Base-by-base conservation (phyloP, 148 eudicot species). In the Chenopodium suecicum region DNA sequence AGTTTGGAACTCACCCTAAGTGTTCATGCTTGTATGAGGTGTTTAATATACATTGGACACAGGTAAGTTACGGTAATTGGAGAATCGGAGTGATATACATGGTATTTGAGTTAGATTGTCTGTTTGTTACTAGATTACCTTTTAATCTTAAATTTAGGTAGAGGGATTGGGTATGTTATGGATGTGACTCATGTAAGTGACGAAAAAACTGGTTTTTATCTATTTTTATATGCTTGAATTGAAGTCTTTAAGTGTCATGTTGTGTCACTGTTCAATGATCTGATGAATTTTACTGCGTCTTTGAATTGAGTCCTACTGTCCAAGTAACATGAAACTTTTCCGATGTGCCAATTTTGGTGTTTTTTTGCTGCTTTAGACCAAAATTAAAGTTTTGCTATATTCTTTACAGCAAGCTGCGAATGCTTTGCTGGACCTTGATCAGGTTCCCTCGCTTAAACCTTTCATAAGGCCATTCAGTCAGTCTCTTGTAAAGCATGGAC, bases 321-420 rank as follows among this genome's bases (percentile, higher is more conserved):
- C 7, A 11, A 14, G 37, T 79, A 44, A n/a, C 37, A 52, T 29
- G 56, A 52, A 69, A 52, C 17, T 4, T 29, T 74, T 14, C 16
- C n/a, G 22, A 31, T 81, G 73, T 25, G 23, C 19, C 48, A 13
- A 48, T 48, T 16, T n/a, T 62, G 73, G 4, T 1, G 1, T 74
- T 2, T 73, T 83, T 22, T 22, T 80, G 32, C 48, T 72, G 60
- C 23, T 62, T 78, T 19, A 48, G 58, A 63, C 58, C 32, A 66
- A 41, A 52, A 73, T 29, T 70, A 44, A 76, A 64, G 77, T 34
- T 62, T 79, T 56, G 41, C 16, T 52, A 5, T 23, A 78, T 69
- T 41, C 46, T 48, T n/a, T 86, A 75, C 91, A 95, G 99, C 86
- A 92, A 92, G 97, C 98, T 70, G 86, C 84, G 27, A 76, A 79